Base-by-base conservation (phyloP, 352 stramenopile species). In the Ophiocytium majus region DNA sequence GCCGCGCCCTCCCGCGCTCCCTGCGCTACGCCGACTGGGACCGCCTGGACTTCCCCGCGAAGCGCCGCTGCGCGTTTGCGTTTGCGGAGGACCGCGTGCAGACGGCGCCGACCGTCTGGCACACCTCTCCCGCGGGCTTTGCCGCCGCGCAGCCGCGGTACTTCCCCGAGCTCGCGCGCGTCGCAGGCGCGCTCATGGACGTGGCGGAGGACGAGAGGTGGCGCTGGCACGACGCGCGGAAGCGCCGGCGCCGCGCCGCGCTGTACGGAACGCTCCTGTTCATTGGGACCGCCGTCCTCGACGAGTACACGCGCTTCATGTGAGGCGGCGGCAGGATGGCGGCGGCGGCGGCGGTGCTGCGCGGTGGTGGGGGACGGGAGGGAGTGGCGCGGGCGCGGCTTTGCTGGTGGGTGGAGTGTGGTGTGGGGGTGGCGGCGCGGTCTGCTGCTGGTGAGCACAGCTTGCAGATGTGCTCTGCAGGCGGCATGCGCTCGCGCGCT, bases 11-110 rank as follows among this genome's bases (percentile, higher is more conserved):
- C 79, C 79, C 84, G 31, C 35, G 50, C 1, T 74, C 79, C 34
- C 83, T 88, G 84, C 81, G 82, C 49, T 88, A 84, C 43, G 81
- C 71, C 9, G 33, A 81, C 50, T 86, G 79, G 84, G 84, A 88
- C 63, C 49, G 76, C 34, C 63, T 88, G 0, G 71, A 88, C 34
- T 33, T 88, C 5, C 84, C 84, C 28, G 17, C 82, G 80, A 88
- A 88, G 66, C 71, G 81, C 43, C 57, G 84, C 34, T 85, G 80
- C 50, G 32, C 57, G 19, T 88, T 88, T 36, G 79, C 76, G 23
- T 88, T 81, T 63, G 84, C 84, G 35, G 80, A 86, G 50, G 66
- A 75, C 32, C 80, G 81, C n/a, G 80, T 83, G 57, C 81, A 82
- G 80, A 76, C 85, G 66, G 81, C 79, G 49, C 84, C 84, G 5